These are phyloP conservation scores for Trapa incisa DNA, from an alignment of 345 rosid species.

Conservation along the genomic window DNA sequence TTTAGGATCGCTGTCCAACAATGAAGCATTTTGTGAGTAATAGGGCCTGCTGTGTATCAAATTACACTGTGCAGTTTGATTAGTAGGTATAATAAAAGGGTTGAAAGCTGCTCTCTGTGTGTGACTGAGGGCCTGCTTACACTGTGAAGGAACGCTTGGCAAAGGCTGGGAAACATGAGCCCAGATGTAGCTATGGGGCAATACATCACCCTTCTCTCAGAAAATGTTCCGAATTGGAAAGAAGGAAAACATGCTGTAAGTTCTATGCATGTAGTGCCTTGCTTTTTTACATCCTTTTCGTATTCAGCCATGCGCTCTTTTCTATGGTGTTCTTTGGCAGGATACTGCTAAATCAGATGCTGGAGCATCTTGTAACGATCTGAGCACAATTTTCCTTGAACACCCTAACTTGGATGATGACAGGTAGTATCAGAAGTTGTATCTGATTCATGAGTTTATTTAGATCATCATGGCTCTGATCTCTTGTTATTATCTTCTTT, in stretches of 20 bases:
- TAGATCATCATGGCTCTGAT: neutral
- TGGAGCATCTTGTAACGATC: constrained; percentile 16
- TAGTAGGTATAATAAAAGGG: constrained; percentile 64
- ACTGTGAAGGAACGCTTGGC: constrained; percentile 99
- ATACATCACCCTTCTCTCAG: constrained; percentile 58
- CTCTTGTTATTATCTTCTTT: neutral
- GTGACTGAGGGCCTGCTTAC: constrained; percentile 69
- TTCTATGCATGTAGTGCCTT: constrained; percentile 5
- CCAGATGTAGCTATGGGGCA: constrained; percentile 85
- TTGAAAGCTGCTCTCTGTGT: constrained; percentile 57
- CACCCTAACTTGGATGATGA: constrained; percentile 12
- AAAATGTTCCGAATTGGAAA: constrained; percentile 42
- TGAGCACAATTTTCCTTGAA: constrained; percentile 15
- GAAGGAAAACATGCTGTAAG: constrained; percentile 39
- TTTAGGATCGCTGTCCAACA: neutral
- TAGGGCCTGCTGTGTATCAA: constrained; percentile 25
- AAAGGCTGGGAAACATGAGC: constrained; percentile 81
- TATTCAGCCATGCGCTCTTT: neutral
- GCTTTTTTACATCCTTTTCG: neutral
- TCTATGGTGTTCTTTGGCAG: constrained; percentile 18
- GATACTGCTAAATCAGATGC: constrained; percentile 21
- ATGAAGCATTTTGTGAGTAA: constrained; percentile 1
- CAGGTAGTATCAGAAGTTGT: constrained; percentile 18
- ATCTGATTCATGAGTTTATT: neutral
- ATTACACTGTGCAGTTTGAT: constrained; percentile 60